Percentiles rank a stretch among this genome's conserved stretches.
phyloP scores from a whole-genome alignment of 1,284 basidiomycete species.

The Tilletia setariae region DNA sequence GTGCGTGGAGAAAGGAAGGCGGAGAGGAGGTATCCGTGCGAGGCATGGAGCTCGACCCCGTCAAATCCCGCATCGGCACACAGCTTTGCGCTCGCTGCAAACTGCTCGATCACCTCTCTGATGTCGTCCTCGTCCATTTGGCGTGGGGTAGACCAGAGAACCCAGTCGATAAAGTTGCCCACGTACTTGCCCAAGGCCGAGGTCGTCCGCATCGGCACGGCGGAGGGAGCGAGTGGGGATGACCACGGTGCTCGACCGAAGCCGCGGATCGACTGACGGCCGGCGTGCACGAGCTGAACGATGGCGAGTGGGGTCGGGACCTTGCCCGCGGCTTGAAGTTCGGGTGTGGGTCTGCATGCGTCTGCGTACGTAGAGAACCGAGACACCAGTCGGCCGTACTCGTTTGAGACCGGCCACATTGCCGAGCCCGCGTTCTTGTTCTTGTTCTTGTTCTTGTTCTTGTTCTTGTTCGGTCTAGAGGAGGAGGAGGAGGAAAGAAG shows the following conservation, averaged over 20 bases:
- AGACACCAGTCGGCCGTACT: background rate
- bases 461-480: background rate
- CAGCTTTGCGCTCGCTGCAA: slow-evolving; percentile 68
- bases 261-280: slow-evolving; percentile 76
- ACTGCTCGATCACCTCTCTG: slow-evolving; percentile 64
- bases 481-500: background rate
- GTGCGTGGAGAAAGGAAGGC: slow-evolving; percentile 76
- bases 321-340: slow-evolving; percentile 19
- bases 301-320: slow-evolving; percentile 49
- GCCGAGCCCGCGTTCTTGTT: background rate
- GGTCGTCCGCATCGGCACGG: slow-evolving; percentile 62
- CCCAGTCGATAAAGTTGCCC: slow-evolving; percentile 56
- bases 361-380: background rate
- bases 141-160: slow-evolving; percentile 19
- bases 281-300: slow-evolving; percentile 81
- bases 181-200: slow-evolving; percentile 21
- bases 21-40: slow-evolving; percentile 80
- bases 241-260: slow-evolving; percentile 61
- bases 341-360: slow-evolving; percentile 6
- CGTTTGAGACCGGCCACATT: slow-evolving; percentile 1
- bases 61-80: slow-evolving; percentile 76
- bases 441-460: background rate
- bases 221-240: slow-evolving; percentile 67
- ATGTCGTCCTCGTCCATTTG: slow-evolving; percentile 67
- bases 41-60: slow-evolving; percentile 81